Evolutionary conservation across 352 stramenopile species (phyloP), one percentile per base, ranked within the genome.

Genomic region (Globisporangium sylvaticum): DNA sequence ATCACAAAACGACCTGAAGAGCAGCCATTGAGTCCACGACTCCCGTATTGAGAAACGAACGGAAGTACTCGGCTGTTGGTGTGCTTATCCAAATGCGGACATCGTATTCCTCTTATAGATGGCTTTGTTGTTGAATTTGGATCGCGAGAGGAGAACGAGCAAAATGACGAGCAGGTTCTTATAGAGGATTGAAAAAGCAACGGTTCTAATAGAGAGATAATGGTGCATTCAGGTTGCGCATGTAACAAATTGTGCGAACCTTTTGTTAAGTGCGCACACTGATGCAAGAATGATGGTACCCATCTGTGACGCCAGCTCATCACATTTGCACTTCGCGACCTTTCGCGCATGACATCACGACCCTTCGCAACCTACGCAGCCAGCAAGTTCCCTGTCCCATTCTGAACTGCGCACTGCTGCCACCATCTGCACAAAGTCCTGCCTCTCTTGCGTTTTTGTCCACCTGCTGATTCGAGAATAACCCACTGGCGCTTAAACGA

Each of bases 331-430:
- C 25, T 58, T 58, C 15, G 18, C 27, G 53, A 58, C 53, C 53
- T 58, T 58, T 58, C 53, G 42, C 15, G 6, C 20, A 58, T 58
- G 53, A 58, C 53, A 58, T 58, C 53, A 58, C 53, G 53, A 58
- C 53, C 22, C 18, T 58, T 58, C 53, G 7, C 27, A 6, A 58
- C 14, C 52, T 14, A 27, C 8, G 53, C 53, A 39, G 4, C 42
- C 42, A 24, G 18, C 15, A 42, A 37, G 15, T 58, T 37, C 24
- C 52, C 52, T 57, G 22, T 57, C 52, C 52, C 52, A 56, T 31
- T 54, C 22, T 37, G 14, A 25, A 58, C 0, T 1, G 5, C 52
- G 20, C 14, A 18, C 53, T 58, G 14, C 27, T 42, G 53, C 53
- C 53, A 58, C 53, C 15, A 27, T 58, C 53, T 27, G 25, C 52